Evolutionary conservation across 306 rosid genomes (phyloP).

Genomic region (Malus asiatica): DNA sequence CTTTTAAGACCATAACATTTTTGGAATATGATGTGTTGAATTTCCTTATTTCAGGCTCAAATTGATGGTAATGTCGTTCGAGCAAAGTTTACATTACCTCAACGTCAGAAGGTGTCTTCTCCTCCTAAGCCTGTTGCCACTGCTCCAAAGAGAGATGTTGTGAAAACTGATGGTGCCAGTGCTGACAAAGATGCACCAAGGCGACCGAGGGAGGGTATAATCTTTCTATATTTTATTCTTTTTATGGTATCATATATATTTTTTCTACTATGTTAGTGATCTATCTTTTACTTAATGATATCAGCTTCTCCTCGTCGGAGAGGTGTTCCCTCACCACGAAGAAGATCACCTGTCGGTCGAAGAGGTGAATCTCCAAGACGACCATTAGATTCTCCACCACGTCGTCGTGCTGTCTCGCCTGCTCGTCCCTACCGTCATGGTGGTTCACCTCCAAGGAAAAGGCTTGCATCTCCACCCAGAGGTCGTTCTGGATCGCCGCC

Average conservation of each 20-base stretch:
- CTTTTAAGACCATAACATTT: background rate
- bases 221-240: background rate
- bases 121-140: slow-evolving; percentile 55
- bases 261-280: slow-evolving; percentile 5
- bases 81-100: slow-evolving; percentile 88
- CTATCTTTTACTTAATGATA: slow-evolving; percentile 14
- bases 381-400: slow-evolving; percentile 54
- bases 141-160: slow-evolving; percentile 66
- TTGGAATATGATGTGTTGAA: slow-evolving; percentile 11
- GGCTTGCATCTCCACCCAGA: slow-evolving; percentile 74
- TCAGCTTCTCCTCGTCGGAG: slow-evolving; percentile 80
- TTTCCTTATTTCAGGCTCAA: slow-evolving; percentile 67
- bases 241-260: background rate
- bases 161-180: slow-evolving; percentile 59
- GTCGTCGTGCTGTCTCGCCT: slow-evolving; percentile 66
- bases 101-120: slow-evolving; percentile 67
- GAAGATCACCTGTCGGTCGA: slow-evolving; percentile 82
- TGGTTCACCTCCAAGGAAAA: slow-evolving; percentile 78
- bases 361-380: slow-evolving; percentile 90
- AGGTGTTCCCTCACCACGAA: slow-evolving; percentile 66
- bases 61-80: slow-evolving; percentile 88
- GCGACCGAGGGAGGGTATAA: slow-evolving; percentile 73
- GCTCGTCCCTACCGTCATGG: slow-evolving; percentile 59
- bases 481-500: slow-evolving; percentile 82
- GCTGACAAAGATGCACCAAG: slow-evolving; percentile 83